Evolutionary conservation across 495 filamentous ascomycete species (phyloP).

Genomic region (Hypoxylon subgilvum): DNA sequence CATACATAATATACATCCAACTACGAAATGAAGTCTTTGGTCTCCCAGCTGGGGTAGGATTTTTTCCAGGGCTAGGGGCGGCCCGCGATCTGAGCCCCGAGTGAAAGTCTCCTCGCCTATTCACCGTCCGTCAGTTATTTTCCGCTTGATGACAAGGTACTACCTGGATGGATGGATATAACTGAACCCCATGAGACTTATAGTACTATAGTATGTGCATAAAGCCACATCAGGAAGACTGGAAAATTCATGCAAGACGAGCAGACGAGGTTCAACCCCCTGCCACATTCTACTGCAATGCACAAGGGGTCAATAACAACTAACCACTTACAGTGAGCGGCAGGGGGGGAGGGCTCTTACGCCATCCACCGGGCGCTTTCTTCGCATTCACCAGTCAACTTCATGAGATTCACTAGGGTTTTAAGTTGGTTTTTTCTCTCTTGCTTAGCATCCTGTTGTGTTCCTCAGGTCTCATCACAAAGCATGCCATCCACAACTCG

Average conservation of each 20-base stretch:
- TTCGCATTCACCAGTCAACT: slow-evolving; percentile 6
- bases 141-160: slow-evolving; percentile 12
- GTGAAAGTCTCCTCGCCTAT: slow-evolving; percentile 3
- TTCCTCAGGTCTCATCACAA: slow-evolving; percentile 36
- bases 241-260: slow-evolving; percentile 23
- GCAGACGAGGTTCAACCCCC: slow-evolving; percentile 8
- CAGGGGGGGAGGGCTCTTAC: slow-evolving; percentile 13
- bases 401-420: slow-evolving; percentile 3
- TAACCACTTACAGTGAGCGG: slow-evolving; percentile 15
- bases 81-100: slow-evolving; percentile 30
- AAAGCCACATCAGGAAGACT: slow-evolving; percentile 22
- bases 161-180: no score
- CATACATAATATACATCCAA: no score
- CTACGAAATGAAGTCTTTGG: no score
- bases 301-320: background rate
- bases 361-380: slow-evolving; percentile 13
- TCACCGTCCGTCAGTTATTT: slow-evolving; percentile 4
- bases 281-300: slow-evolving; percentile 21
- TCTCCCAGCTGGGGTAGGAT: slow-evolving; percentile 9
- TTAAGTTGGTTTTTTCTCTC: slow-evolving; percentile 15
- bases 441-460: slow-evolving; percentile 19
- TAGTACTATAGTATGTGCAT: slow-evolving; percentile 9
- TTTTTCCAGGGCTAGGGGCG: slow-evolving; percentile 27
- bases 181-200: no score
- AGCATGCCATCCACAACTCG: slow-evolving; percentile 27